Evolutionary conservation across 225 moss, liverwort and hornwort genomes (phyloP), one percentile per base, ranked within the genome.

Genomic region (Rhytidiadelphus loreus): DNA sequence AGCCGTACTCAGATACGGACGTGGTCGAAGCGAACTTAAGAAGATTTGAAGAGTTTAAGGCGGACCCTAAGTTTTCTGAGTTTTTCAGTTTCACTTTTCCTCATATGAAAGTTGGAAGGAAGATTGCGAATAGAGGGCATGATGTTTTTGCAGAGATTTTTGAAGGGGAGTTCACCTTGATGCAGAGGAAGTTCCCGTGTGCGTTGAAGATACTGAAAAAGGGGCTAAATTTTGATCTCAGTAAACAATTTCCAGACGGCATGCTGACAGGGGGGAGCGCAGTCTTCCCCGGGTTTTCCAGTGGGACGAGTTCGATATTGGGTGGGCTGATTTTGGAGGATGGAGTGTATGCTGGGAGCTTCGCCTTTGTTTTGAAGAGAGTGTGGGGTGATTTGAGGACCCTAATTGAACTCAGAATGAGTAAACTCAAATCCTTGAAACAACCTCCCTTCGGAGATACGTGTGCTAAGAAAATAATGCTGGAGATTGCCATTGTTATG

Each of bases 121-220:
- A 9, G n/a, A 69, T 83, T 69, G 41, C 5, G 11, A 0, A 0
- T 7, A 20, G 37, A 24, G 0, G 0, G 37, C 9, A 15, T 6
- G 58, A 11, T 25, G 13, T 4, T 6, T 4, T 7, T 5, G 2
- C 24, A 37, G 55, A 4, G 12, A 55, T 69, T 69, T 69, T 29
- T 83, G 69, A 83, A 69, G 83, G 83, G 56, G 56, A 68, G 55
- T 83, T 83, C 13, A 83, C 83, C 55, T 17, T 83, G 9, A 69
- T 53, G 69, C n/a, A 69, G 25, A 83, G 26, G 83, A 83, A 39
- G 69, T 20, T 83, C 30, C n/a, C 29, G 2, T 69, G 56, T 56
- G 20, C 39, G 8, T 56, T 83, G 2, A 69, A 30, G 30, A 1
- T 83, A 41, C 41, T 69, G 14, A 13, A 8, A 9, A 0, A 4